A percentile compares a stretch with the other conserved stretches of the same genome.
Evolutionary conservation across 306 rosid genomes (phyloP).

Genomic region (Sicyos baderoa): DNA sequence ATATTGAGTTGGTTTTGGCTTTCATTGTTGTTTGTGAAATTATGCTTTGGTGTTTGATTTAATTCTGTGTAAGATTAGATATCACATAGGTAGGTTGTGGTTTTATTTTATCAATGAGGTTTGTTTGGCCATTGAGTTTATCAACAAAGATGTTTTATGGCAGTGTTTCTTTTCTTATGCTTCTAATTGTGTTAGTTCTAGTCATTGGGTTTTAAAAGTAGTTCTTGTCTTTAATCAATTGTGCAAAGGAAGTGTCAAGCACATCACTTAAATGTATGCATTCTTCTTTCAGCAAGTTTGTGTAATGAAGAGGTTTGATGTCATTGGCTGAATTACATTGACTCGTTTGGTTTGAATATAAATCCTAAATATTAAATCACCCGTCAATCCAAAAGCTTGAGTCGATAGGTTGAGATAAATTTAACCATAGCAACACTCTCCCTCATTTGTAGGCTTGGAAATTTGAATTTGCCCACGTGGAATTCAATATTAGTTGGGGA

Average conservation of each 20-base stretch:
- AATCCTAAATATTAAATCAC: neutral
- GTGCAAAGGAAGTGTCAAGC: neutral
- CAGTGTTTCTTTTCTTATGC: neutral
- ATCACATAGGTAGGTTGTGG: neutral
- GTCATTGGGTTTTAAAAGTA: neutral
- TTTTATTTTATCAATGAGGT: neutral
- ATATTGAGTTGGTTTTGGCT: neutral
- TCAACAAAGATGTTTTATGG: neutral
- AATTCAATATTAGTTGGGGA: too few relatives aligned
- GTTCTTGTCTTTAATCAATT: neutral
- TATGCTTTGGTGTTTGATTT: neutral
- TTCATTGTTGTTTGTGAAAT: neutral
- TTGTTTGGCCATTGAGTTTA: neutral
- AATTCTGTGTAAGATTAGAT: neutral
- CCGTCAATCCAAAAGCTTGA: neutral
- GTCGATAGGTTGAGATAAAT: too few relatives aligned
- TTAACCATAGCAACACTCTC: too few relatives aligned
- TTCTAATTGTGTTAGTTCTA: neutral
- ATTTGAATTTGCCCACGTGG: too few relatives aligned
- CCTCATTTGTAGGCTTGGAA: too few relatives aligned
- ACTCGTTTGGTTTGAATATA: neutral
- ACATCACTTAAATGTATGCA: neutral
- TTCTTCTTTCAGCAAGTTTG: neutral
- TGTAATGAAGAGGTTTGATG: neutral
- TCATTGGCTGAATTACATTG: conserved; percentile 11